A percentile compares a stretch with the other conserved stretches of the same genome.
These are phyloP conservation scores for Teunomyces kruisii DNA, from an alignment of 805 yeast species.

Conservation along the genomic window DNA sequence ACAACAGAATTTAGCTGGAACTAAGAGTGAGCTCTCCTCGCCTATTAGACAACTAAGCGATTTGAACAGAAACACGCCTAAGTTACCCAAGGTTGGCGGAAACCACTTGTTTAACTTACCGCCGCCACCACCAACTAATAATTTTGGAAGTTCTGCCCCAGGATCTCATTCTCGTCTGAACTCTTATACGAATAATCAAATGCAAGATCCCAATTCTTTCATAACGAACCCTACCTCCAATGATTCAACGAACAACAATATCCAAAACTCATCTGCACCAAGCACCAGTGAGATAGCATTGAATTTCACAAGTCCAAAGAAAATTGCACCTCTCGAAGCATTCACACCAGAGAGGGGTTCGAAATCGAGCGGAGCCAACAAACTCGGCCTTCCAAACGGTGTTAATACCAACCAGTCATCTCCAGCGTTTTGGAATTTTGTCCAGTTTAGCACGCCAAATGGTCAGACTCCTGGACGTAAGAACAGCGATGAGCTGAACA, in stretches of 20 bases:
- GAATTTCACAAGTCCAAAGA: slow-evolving; percentile 43
- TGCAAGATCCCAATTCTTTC: slow-evolving; percentile 7
- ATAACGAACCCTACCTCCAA: slow-evolving; percentile 12
- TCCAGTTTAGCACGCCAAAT: slow-evolving; percentile 62
- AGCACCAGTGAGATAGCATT: slow-evolving; percentile 34
- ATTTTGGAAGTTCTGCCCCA: slow-evolving; percentile 16
- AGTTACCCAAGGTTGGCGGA: slow-evolving; percentile 30
- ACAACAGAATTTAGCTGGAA: slow-evolving; percentile 19
- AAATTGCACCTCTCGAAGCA: slow-evolving; percentile 41
- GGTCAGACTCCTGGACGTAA: slow-evolving; percentile 44
- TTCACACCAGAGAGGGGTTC: slow-evolving; percentile 46
- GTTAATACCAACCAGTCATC: slow-evolving; percentile 57
- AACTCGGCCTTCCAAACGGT: slow-evolving; percentile 20
- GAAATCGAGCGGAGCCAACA: slow-evolving; percentile 20
- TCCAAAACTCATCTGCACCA: slow-evolving; percentile 22
- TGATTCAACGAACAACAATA: slow-evolving; percentile 12
- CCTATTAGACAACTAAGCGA: slow-evolving; percentile 27
- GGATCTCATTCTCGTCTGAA: slow-evolving; percentile 28
- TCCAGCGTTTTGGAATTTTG: slow-evolving; percentile 93
- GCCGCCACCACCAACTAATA: slow-evolving; percentile 27
- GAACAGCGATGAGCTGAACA: slow-evolving; percentile 37
- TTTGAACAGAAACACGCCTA: slow-evolving; percentile 26
- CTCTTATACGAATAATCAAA: slow-evolving; percentile 19
- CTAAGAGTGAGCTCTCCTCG: slow-evolving; percentile 42
- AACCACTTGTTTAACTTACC: slow-evolving; percentile 30